Evolutionary conservation across 345 rosid species (phyloP).

Genomic region (Heritiera fomes): DNA sequence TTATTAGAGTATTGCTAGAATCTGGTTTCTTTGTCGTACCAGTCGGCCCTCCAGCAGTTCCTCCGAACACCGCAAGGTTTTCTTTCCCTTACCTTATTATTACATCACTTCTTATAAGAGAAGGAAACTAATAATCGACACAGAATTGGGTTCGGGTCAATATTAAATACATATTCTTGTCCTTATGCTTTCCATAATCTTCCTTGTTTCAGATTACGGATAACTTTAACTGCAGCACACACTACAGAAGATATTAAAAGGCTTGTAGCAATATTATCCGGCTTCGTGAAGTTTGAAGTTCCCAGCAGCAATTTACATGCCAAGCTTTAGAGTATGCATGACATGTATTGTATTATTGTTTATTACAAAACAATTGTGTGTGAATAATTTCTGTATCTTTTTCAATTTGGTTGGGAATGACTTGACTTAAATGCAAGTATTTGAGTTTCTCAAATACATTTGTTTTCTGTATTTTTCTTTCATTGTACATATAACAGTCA

Average conservation of each 20-base stretch:
- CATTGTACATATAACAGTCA: no score
- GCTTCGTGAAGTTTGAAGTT: neutral
- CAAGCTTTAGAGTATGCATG: neutral
- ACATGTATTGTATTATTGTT: neutral
- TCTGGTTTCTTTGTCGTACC: neutral
- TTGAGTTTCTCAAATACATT: neutral
- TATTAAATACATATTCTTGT: no score
- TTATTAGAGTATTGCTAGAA: neutral
- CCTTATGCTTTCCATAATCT: no score
- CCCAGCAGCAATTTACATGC: neutral
- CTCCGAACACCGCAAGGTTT: neutral
- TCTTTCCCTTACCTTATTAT: no score
- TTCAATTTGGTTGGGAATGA: neutral
- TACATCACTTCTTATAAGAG: no score
- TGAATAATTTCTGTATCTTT: no score
- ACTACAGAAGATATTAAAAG: neutral
- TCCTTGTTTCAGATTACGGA: neutral
- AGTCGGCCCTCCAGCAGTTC: slow-evolving; percentile 7
- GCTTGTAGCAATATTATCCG: neutral
- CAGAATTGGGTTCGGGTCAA: no score
- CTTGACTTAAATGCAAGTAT: neutral
- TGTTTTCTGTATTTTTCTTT: neutral
- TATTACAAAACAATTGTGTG: neutral
- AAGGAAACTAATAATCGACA: no score
- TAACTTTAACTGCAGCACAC: slow-evolving; percentile 4